Conservation (phyloP, 805 yeast genomes). For the Nakazawaea siamensis region DNA sequence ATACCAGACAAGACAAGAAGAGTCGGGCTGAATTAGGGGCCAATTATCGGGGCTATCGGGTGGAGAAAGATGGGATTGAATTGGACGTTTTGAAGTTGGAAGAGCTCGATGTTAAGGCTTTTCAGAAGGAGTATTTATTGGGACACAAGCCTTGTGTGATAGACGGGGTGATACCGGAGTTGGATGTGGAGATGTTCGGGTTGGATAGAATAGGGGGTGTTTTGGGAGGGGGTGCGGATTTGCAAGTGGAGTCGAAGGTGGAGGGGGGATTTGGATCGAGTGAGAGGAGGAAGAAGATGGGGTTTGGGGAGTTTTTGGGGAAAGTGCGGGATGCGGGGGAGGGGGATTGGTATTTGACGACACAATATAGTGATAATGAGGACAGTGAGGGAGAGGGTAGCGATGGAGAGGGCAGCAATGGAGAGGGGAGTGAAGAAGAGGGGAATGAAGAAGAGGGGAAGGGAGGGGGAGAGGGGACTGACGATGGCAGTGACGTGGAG, state of each 20-base stretch:
- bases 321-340: slow-evolving; percentile 31
- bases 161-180: slow-evolving; percentile 26
- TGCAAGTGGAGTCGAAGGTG: slow-evolving; percentile 52
- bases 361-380: slow-evolving; percentile 48
- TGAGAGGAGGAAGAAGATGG: slow-evolving; percentile 39
- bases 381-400: slow-evolving; percentile 17
- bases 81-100: slow-evolving; percentile 15
- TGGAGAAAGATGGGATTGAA: neutral
- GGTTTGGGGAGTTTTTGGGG: slow-evolving; percentile 38
- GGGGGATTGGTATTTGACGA: slow-evolving; percentile 50
- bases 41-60: slow-evolving; percentile 5
- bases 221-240: slow-evolving; percentile 18
- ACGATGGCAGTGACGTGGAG: slow-evolving; percentile 25
- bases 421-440: slow-evolving; percentile 17
- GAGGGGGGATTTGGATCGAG: slow-evolving; percentile 69
- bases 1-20: too few relatives aligned
- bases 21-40: too few relatives aligned
- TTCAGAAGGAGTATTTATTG: slow-evolving; percentile 31
- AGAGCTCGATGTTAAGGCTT: slow-evolving; percentile 17
- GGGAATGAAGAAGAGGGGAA: slow-evolving; percentile 14
- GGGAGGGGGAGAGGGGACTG: slow-evolving; percentile 2
- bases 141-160: slow-evolving; percentile 44
- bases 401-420: slow-evolving; percentile 20
- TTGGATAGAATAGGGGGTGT: slow-evolving; percentile 27
- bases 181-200: slow-evolving; percentile 25